Base-by-base conservation (phyloP, 768 basidiomycete genomes). In the Rhodotorula taiwanensis region DNA sequence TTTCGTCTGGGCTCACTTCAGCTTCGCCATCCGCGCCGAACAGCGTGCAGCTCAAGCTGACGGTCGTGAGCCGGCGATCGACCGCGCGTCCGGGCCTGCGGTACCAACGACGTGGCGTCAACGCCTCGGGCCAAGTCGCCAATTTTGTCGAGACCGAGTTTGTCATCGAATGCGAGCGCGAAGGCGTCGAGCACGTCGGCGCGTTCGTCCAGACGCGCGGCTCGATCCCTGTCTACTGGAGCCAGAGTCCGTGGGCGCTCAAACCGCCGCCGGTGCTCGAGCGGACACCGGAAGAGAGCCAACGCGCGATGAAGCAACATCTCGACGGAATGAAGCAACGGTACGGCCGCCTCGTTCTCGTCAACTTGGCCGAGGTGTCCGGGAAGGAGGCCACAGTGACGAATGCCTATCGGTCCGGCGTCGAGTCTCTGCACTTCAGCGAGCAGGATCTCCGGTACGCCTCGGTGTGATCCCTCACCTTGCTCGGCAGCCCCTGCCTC, bases 21-120 rank as follows among this genome's bases (percentile, higher is more conserved):
- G n/a, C n/a, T 10, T 10, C 16, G 16, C 53, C 60, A 2, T 18
- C 60, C 23, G 18, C 55, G 23, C 51, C 62, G 0, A 42, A 59
- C 3, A 51, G 48, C 5, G 34, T 65, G 49, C 52, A 57, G 10
- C 83, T 90, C 15, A 85, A 89, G 66, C 89, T 97, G 69, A 79
- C 85, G 30, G 79, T 98, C 53, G 81, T 93, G 39, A 95, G 92
- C 4, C 80, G 95, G 44, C 79, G 95, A 18, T 90, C 89, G 47
- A 81, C 86, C 67, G 84, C 97, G 74, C 83, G 95, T 49, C 90
- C 93, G 9, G 95, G 95, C 2, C 78, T 98, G 69, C 81, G 95
- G 48, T 99, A 94, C 76, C 95, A 98, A 75, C 82, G 95, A 47
- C 80, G 95, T 71, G 95, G 95, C 3, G 83, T 97, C 55, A 93